Base-by-base conservation (phyloP, 331 rosid genomes). In the Quercus phellos region DNA sequence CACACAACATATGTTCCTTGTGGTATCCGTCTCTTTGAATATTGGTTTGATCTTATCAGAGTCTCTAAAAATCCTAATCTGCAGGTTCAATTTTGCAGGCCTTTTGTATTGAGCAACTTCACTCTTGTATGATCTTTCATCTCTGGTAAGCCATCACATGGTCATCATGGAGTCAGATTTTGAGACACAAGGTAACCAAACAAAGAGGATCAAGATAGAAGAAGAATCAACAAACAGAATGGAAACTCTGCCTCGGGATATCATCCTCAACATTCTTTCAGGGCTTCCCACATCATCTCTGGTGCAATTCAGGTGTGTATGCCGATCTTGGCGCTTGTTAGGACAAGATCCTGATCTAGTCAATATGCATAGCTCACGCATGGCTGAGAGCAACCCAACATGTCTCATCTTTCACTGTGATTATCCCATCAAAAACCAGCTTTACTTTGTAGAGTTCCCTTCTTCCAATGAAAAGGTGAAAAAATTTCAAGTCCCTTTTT, bases 331-430 rank as follows among this genome's bases (percentile, higher is more conserved):
- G 85, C 75, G 74, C 1, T 22, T 43, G 10, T n/a, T 82, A 3
- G 74, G 76, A 2, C 75, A 46, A 80, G 70, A 63, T 72, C 81
- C 72, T 32, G 74, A 54, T 27, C 17, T 73, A 50, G 56, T 72
- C 27, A 27, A 58, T 26, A 0, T 77, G 30, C 79, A 67, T 22
- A 14, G 64, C 21, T 66, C 80, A 4, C 34, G 43, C 54, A 55
- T 67, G 32, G 61, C 50, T 3, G 61, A 67, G 21, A 43, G 54
- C 54, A 75, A 68, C 2, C 78, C 34, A 38, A 38, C 46, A 2
- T 80, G 87, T 78, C 79, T 87, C 21, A 85, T 85, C 72, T 78
- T 88, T 54, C 89, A 82, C 82, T 88, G 77, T 5, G 87, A 83
- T 74, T 35, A 26, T 46, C 87, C 91, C 72, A 74, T 88, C 26